Conservation (phyloP, 148 eudicot genomes). For the Drosera capensis region DNA sequence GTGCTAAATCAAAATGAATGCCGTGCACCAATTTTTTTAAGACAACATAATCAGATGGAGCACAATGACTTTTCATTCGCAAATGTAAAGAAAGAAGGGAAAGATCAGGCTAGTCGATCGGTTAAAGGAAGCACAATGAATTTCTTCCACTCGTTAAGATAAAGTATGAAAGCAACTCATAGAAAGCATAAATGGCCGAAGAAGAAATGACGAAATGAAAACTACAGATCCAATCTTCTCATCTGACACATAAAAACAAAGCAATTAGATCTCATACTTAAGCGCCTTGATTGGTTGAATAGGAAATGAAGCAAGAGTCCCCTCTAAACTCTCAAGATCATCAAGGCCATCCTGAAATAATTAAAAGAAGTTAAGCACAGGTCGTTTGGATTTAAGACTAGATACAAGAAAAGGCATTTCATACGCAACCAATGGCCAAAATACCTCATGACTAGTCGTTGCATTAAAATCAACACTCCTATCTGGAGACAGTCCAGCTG, state of each 20-base stretch:
- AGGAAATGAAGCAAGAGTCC: slow-evolving; percentile 73
- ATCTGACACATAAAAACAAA: neutral
- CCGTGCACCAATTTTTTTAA: neutral
- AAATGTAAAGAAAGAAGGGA: too few relatives aligned
- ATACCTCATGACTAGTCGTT: slow-evolving; percentile 48
- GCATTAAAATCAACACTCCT: slow-evolving; percentile 34
- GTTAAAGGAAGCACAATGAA: too few relatives aligned
- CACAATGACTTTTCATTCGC: too few relatives aligned
- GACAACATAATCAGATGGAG: too few relatives aligned
- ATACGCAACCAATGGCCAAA: neutral
- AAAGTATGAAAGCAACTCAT: too few relatives aligned
- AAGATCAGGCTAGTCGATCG: too few relatives aligned
- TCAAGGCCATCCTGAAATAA: slow-evolving; percentile 48
- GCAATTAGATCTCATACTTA: slow-evolving; percentile 37
- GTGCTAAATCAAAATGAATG: neutral
- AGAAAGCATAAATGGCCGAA: too few relatives aligned
- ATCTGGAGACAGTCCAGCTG: slow-evolving; percentile 26
- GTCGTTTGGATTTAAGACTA: neutral
- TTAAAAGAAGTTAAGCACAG: slow-evolving; percentile 1
- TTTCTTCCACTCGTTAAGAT: too few relatives aligned
- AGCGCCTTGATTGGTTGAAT: slow-evolving; percentile 78
- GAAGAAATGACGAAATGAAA: too few relatives aligned
- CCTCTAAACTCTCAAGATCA: slow-evolving; percentile 59
- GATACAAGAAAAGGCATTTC: neutral
- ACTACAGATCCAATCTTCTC: neutral